These are phyloP conservation scores for Leccinum olivaceopallidum DNA, from an alignment of 768 basidiomycete species.

Conservation along the genomic window DNA sequence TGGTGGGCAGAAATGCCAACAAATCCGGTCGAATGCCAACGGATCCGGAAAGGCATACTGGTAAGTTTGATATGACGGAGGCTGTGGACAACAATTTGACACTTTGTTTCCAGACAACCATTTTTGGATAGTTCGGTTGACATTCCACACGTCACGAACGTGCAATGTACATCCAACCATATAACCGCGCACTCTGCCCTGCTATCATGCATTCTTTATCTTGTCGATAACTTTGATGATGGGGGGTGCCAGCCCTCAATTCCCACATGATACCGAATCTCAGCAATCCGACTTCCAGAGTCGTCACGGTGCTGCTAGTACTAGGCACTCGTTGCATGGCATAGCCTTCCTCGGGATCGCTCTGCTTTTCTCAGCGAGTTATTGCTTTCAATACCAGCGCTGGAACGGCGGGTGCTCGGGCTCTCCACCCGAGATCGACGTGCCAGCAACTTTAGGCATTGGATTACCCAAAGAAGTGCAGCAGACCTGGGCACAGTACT, in stretches of 20 bases:
- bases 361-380: slow-evolving; percentile 15
- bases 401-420: slow-evolving; percentile 5
- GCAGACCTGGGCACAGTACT: slow-evolving; percentile 58
- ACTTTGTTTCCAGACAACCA: not conserved
- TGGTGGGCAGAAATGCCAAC: not conserved
- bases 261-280: not conserved
- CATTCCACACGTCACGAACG: slow-evolving; percentile 24
- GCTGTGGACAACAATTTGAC: too few species aligned
- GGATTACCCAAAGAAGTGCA: slow-evolving; percentile 26
- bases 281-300: not conserved
- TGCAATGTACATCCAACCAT: slow-evolving; percentile 27
- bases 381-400: slow-evolving; percentile 10
- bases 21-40: not conserved
- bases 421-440: not conserved
- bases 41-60: not conserved
- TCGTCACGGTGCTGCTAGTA: not conserved
- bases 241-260: not conserved
- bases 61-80: too few species aligned
- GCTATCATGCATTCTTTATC: slow-evolving; percentile 1
- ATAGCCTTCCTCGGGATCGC: slow-evolving; percentile 16
- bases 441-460: not conserved
- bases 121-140: slow-evolving; percentile 12
- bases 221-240: slow-evolving; percentile 8
- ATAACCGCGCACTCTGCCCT: slow-evolving; percentile 1
- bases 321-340: slow-evolving; percentile 4